Percentiles rank a stretch among this genome's conserved stretches.
phyloP scores from a whole-genome alignment of 2,329 filamentous ascomycete genomes.

The Hyphodiscus sp. region DNA sequence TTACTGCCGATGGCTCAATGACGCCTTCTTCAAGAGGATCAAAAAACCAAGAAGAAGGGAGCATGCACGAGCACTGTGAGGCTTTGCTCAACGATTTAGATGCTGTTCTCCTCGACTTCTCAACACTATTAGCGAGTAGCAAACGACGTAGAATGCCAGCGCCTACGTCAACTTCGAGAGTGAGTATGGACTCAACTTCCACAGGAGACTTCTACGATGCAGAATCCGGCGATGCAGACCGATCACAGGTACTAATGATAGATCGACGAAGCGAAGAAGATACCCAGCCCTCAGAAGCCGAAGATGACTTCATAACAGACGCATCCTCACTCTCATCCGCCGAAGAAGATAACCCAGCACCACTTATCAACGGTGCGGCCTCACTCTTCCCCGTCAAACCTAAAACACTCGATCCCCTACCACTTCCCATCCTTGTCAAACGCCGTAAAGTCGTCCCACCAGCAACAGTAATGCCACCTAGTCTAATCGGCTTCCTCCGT shows the following conservation, averaged over 20 bases:
- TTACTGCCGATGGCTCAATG: constrained; percentile 18
- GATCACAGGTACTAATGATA: constrained; percentile 68
- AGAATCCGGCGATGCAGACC: constrained; percentile 53
- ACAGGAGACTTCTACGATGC: constrained; percentile 96
- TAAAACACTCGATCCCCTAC: constrained; percentile 71
- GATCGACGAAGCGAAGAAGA: constrained; percentile 66
- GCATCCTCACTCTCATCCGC: constrained; percentile 54
- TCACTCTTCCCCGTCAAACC: constrained; percentile 71
- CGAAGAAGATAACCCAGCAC: constrained; percentile 45
- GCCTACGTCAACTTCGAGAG: constrained; percentile 41
- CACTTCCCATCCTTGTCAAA: constrained; percentile 56
- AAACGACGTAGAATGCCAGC: constrained; percentile 64
- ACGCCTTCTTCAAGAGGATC: constrained; percentile 13
- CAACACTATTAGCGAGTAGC: constrained; percentile 66
- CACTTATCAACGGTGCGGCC: constrained; percentile 49
- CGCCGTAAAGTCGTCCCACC: constrained; percentile 66
- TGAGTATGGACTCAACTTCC: constrained; percentile 73
- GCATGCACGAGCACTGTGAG: constrained; percentile 75
- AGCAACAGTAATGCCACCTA: constrained; percentile 75
- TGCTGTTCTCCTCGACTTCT: constrained; percentile 75
- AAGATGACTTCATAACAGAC: constrained; percentile 41
- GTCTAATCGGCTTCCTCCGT: constrained; percentile 85
- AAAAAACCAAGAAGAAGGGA: constrained; percentile 48
- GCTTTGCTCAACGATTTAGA: constrained; percentile 82
- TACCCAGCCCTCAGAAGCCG: constrained; percentile 47